Evolutionary conservation across 352 stramenopile species (phyloP).

Genomic region (Pseudoperonospora humuli): DNA sequence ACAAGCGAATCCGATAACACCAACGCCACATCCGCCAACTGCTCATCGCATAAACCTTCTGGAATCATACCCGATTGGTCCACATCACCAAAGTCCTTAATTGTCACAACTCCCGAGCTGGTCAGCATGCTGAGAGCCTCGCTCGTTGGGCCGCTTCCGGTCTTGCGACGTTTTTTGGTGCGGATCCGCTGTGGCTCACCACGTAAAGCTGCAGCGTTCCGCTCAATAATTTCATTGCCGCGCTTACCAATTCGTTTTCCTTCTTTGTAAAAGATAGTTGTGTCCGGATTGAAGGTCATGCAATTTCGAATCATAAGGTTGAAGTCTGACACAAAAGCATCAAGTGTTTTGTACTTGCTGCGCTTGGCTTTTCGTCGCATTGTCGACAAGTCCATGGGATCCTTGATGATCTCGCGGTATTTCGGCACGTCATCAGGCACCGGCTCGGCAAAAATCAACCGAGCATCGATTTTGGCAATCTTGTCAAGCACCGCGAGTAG

Average conservation of each 20-base stretch:
- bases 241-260: slow-evolving; percentile 78
- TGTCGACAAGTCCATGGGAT: slow-evolving; percentile 82
- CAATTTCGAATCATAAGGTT: slow-evolving; percentile 86
- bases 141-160: slow-evolving; percentile 28
- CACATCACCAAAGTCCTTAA: slow-evolving; percentile 67
- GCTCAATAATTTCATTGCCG: slow-evolving; percentile 72
- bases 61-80: slow-evolving; percentile 77
- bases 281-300: slow-evolving; percentile 80
- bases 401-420: slow-evolving; percentile 76
- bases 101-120: slow-evolving; percentile 46
- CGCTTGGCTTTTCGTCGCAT: slow-evolving; percentile 74
- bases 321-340: slow-evolving; percentile 73
- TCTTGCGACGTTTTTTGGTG: slow-evolving; percentile 72
- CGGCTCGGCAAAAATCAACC: slow-evolving; percentile 77
- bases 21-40: slow-evolving; percentile 67
- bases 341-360: slow-evolving; percentile 76
- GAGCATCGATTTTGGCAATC: slow-evolving; percentile 65
- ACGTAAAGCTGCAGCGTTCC: slow-evolving; percentile 47
- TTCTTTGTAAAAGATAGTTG: slow-evolving; percentile 85
- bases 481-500: slow-evolving; percentile 70
- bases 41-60: slow-evolving; percentile 71
- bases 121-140: slow-evolving; percentile 69
- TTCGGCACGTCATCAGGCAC: slow-evolving; percentile 79
- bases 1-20: slow-evolving; percentile 70
- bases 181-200: slow-evolving; percentile 68